phyloP scores from a whole-genome alignment of 1,284 basidiomycete species.

The Cronartium quercuum region DNA sequence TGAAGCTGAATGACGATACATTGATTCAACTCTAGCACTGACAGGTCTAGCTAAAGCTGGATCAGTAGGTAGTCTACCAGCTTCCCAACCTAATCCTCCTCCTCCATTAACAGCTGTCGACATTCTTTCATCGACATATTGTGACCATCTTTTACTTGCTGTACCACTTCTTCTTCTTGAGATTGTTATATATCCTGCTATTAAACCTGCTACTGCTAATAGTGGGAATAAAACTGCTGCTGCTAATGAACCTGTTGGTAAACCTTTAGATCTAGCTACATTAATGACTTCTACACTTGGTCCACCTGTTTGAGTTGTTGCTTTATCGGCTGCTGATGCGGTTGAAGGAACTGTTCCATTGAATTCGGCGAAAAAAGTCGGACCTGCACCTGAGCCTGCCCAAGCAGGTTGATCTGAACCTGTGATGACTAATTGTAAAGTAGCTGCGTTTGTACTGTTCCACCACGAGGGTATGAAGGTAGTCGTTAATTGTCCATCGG shows the following conservation, averaged over 20 bases:
- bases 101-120: conserved; percentile 1
- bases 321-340: background rate
- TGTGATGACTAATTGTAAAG: conserved; percentile 24
- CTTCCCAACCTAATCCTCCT: conserved; percentile 13
- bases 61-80: background rate
- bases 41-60: background rate
- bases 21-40: conserved; percentile 13
- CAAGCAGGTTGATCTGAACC: conserved; percentile 17
- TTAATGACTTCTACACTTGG: conserved; percentile 22
- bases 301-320: background rate
- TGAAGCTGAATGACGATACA: conserved; percentile 33
- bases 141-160: conserved; percentile 32
- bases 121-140: conserved; percentile 35
- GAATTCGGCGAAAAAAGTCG: conserved; percentile 29
- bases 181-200: conserved; percentile 13
- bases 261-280: background rate
- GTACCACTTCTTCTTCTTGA: conserved; percentile 22
- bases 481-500: conserved; percentile 7
- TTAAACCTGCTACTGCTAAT: conserved; percentile 7
- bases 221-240: conserved; percentile 18
- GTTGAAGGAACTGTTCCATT: conserved; percentile 15
- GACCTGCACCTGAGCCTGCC: conserved; percentile 21
- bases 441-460: conserved; percentile 19
- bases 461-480: conserved; percentile 28
- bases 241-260: conserved; percentile 3